Base-by-base conservation (phyloP, 495 filamentous ascomycete species). In the Durotheca rogersii region DNA sequence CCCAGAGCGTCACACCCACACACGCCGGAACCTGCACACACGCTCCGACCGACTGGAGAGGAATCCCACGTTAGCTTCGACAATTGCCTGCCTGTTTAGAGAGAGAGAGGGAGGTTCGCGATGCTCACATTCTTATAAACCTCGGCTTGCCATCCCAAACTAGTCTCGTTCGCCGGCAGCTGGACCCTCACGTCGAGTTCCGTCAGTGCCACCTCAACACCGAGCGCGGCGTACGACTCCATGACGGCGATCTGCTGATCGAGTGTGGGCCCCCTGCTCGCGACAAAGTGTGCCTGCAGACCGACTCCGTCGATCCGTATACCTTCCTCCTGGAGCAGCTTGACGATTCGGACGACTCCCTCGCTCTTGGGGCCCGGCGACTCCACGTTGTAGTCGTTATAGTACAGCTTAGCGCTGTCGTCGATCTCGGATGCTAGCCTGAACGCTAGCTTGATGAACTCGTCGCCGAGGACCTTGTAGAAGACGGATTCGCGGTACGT, bases 371-470 rank as follows among this genome's bases (percentile, higher is more conserved):
- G 49, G 3, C 76, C 72, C 4, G 73, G 67, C 4, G 59, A 71
- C 65, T 86, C 83, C 56, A 85, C 76, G 67, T 81, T 85, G 69
- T 86, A 87, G 53, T 84, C 82, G 54, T 86, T 86, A 69, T 83
- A 83, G 58, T 85, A 86, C 12, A 87, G 72, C 69, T 86, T 85
- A 4, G 79, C 78, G 6, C 61, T 45, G 0, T 79, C 80, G 57
- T 85, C 83, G 1, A 70, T 75, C n/a, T 71, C 68, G 12, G 75
- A 72, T 9, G 76, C 70, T 30, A 72, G 70, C 33, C 65, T 51
- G 65, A 85, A 82, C 20, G 82, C 81, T 31, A 83, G 75, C 12
- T 65, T 67, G 53, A 85, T 70, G 62, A 76, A 86, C 44, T 79
- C 75, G 44, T 78, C 73, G 12, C 82, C 81, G 23, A 84, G 61